Conservation (phyloP, 2,329 filamentous ascomycete genomes). For the Hypoxylon sp. region DNA sequence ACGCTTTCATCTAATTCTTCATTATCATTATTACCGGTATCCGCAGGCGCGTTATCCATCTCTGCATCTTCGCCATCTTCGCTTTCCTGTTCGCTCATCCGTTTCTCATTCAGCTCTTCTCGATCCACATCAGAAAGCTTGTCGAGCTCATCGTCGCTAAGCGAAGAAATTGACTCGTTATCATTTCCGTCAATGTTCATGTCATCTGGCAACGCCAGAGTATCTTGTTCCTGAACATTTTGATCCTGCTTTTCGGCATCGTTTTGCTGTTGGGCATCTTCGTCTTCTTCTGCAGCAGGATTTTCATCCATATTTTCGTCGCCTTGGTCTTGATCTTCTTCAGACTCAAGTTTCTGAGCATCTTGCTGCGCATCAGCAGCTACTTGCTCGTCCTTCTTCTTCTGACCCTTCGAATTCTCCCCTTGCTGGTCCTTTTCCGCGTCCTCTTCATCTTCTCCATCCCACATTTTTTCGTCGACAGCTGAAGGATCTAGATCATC, state of each 20-base stretch:
- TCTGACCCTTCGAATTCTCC: constrained; percentile 78
- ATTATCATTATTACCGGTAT: constrained; percentile 70
- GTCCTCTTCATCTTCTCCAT: constrained; percentile 84
- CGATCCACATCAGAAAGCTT: constrained; percentile 67
- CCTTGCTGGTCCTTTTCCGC: constrained; percentile 86
- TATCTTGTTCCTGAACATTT: constrained; percentile 84
- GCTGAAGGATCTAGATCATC: constrained; percentile 91
- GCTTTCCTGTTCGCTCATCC: constrained; percentile 58
- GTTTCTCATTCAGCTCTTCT: constrained; percentile 62
- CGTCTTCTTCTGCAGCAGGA: constrained; percentile 71
- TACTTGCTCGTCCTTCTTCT: constrained; percentile 74
- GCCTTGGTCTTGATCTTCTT: constrained; percentile 60
- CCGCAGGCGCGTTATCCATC: constrained; percentile 58
- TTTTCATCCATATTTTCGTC: constrained; percentile 71
- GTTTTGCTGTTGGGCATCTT: constrained; percentile 69
- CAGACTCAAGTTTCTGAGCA: constrained; percentile 69
- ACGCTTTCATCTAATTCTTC: constrained; percentile 68
- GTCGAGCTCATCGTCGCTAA: constrained; percentile 71
- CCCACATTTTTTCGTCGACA: constrained; percentile 99
- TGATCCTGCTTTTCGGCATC: constrained; percentile 76
- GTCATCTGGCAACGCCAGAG: constrained; percentile 87
- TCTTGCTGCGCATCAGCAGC: constrained; percentile 67
- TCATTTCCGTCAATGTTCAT: constrained; percentile 84
- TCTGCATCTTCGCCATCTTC: constrained; percentile 64
- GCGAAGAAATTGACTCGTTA: constrained; percentile 66